These are phyloP conservation scores for Nicotiana knightiana DNA, from an alignment of 257 asterid species.

Conservation along the genomic window DNA sequence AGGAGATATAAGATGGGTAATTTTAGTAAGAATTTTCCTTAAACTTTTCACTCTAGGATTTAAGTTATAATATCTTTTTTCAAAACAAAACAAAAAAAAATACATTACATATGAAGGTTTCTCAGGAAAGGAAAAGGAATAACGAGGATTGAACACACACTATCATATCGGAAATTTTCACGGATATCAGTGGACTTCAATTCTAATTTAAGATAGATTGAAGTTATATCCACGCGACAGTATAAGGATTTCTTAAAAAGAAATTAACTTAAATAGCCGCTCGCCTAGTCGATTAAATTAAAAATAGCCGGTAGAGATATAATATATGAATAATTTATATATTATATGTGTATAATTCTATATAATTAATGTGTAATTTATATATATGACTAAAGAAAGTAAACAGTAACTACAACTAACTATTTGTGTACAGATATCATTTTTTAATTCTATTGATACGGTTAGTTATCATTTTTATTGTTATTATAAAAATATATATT, in stretches of 20 bases:
- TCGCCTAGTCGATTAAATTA: too few relatives aligned
- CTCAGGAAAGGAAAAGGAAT: too few relatives aligned
- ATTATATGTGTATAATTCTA: too few relatives aligned
- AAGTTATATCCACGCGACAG: background rate
- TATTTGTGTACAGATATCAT: background rate
- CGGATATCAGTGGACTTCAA: background rate
- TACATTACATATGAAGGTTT: background rate
- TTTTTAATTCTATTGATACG: background rate
- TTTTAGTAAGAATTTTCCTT: too few relatives aligned
- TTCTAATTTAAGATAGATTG: background rate
- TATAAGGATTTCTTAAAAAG: too few relatives aligned
- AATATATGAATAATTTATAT: too few relatives aligned
- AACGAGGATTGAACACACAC: background rate
- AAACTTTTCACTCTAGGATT: background rate
- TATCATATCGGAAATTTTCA: too few relatives aligned
- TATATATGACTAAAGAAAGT: too few relatives aligned
- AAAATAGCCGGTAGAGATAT: too few relatives aligned
- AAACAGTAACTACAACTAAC: background rate
- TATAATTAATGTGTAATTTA: too few relatives aligned
- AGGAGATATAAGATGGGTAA: too few relatives aligned
- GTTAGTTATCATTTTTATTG: background rate
- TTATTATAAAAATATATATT: background rate
- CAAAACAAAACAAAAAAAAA: background rate
- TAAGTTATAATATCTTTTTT: background rate
- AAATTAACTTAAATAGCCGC: too few relatives aligned